Evolutionary conservation across 345 rosid genomes (phyloP).

Genomic region (Citrus hindsii): DNA sequence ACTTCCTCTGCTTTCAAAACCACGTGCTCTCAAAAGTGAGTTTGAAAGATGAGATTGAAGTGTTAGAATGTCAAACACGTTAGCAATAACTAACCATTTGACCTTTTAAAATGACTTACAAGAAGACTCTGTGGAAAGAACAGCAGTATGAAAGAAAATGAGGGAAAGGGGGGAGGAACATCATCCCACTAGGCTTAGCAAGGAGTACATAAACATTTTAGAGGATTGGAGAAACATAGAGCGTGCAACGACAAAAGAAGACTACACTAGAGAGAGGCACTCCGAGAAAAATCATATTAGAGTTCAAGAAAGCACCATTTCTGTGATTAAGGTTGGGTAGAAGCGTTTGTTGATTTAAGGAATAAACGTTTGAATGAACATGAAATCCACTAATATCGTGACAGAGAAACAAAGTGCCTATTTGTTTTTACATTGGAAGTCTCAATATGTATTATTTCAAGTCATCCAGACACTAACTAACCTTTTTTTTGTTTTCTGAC

Average conservation of each 20-base stretch:
- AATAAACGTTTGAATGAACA: neutral
- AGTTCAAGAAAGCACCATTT: neutral
- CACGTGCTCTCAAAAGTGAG: neutral
- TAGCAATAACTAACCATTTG: neutral
- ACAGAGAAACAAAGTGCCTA: neutral
- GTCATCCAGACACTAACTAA: neutral
- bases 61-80: neutral
- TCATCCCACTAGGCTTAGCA: neutral
- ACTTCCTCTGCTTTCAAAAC: neutral
- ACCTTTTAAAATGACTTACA: neutral
- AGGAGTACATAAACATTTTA: neutral
- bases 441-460: neutral
- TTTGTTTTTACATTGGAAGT: neutral
- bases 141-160: neutral
- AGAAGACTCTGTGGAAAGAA: neutral
- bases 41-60: neutral
- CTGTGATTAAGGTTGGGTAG: neutral
- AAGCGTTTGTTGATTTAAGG: neutral
- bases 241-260: neutral
- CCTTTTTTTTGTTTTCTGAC: neutral
- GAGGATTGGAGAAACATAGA: neutral
- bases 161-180: neutral
- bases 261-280: neutral
- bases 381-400: neutral
- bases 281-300: neutral